These are phyloP conservation scores for Phytopythium aichiense DNA, from an alignment of 352 stramenopile genomes.

Conservation along the genomic window DNA sequence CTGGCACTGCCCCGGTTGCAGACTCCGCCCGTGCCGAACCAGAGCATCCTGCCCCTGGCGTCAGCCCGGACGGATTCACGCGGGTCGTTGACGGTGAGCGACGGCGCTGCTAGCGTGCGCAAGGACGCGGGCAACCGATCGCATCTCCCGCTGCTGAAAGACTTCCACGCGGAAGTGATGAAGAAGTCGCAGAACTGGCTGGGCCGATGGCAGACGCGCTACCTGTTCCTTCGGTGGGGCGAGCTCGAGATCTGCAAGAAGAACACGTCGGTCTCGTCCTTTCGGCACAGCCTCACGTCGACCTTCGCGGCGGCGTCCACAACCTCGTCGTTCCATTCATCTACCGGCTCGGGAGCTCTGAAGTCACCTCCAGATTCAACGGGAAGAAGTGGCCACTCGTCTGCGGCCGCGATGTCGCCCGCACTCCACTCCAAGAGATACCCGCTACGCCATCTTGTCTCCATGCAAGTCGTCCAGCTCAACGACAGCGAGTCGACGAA, in stretches of 20 bases:
- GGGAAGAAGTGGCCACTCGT: not conserved
- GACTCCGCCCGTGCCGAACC: not conserved
- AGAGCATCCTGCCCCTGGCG: not conserved
- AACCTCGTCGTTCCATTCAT: conserved; percentile 5
- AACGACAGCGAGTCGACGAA: conserved; percentile 44
- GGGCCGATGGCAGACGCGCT: conserved; percentile 43
- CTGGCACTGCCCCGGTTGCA: conserved; percentile 15
- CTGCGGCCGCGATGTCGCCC: not conserved
- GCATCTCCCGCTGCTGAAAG: conserved; percentile 20
- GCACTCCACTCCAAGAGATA: conserved; percentile 28
- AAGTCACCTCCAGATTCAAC: not conserved
- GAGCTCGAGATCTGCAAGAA: conserved; percentile 53
- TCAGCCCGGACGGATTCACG: not conserved
- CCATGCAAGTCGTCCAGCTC: conserved; percentile 45
- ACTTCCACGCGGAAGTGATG: conserved; percentile 47
- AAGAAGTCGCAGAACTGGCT: conserved; percentile 74
- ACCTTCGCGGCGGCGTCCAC: conserved; percentile 5
- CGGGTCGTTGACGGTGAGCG: not conserved
- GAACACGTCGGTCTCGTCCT: conserved; percentile 17
- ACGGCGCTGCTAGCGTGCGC: not conserved
- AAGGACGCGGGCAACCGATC: conserved; percentile 1
- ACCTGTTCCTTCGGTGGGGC: conserved; percentile 46
- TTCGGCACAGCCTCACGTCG: conserved; percentile 21
- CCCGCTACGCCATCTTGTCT: conserved; percentile 39
- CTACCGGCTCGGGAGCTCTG: not conserved